Percentiles rank a stretch among this genome's conserved stretches.
Conservation (phyloP, 2,329 filamentous ascomycete genomes). For the Incumbomyces delicatus region DNA sequence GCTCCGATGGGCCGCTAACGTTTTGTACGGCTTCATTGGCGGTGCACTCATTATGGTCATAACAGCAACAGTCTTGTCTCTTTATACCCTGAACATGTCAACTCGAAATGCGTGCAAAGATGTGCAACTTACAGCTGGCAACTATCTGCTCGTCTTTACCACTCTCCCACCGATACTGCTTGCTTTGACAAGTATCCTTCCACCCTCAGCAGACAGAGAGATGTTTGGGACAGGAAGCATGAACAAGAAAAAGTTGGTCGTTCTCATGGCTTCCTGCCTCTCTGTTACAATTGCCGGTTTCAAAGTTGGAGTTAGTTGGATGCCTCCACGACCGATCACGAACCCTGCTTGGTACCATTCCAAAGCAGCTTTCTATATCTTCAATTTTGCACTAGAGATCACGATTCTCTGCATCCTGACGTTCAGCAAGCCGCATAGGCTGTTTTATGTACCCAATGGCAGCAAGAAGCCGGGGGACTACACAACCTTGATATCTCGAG, state of each 20-base stretch:
- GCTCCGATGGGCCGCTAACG: conserved; percentile 45
- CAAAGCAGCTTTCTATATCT: conserved; percentile 65
- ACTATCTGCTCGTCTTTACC: conserved; percentile 54
- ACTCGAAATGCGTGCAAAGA: conserved; percentile 46
- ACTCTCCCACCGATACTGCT: conserved; percentile 56
- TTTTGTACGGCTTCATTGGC: conserved; percentile 49
- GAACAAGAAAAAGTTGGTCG: conserved; percentile 54
- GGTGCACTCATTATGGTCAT: conserved; percentile 58
- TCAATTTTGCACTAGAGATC: conserved; percentile 67
- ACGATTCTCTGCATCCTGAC: conserved; percentile 58
- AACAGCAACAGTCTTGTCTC: conserved; percentile 51
- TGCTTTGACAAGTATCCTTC: conserved; percentile 36
- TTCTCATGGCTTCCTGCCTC: conserved; percentile 49
- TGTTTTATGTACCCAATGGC: conserved; percentile 66
- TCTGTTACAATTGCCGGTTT: conserved; percentile 62
- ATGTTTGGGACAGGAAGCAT: conserved; percentile 60
- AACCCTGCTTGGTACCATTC: conserved; percentile 60
- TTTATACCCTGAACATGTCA: conserved; percentile 52
- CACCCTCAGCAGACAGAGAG: conserved; percentile 39
- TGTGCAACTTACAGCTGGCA: conserved; percentile 54
- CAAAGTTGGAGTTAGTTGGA: conserved; percentile 51
- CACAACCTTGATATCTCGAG: conserved; percentile 2
- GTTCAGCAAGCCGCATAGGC: conserved; percentile 57
- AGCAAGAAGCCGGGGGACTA: conserved; percentile 47
- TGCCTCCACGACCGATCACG: conserved; percentile 36